These are phyloP conservation scores for Neurospora sp. DNA, from an alignment of 495 filamentous ascomycete genomes.

Conservation along the genomic window DNA sequence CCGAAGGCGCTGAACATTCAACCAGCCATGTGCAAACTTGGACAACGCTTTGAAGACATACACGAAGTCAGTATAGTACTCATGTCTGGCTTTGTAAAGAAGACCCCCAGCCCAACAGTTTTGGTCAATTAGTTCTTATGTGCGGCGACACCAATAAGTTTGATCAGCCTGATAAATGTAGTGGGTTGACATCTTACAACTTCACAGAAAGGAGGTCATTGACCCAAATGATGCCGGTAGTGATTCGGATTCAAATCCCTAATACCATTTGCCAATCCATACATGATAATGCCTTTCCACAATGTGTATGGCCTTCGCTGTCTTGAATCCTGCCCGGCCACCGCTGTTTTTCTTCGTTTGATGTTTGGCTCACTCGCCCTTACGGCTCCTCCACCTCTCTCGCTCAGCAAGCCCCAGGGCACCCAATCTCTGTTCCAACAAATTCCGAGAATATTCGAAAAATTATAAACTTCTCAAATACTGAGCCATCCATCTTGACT, in stretches of 20 bases:
- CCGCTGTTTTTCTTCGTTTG: neutral
- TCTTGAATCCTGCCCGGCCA: neutral
- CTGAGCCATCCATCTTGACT: neutral
- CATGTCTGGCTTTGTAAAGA: neutral
- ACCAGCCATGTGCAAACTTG: neutral
- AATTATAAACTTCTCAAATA: neutral
- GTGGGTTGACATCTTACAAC: neutral
- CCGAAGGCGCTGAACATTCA: neutral
- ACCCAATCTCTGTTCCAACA: neutral
- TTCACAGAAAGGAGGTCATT: neutral
- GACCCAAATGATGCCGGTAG: neutral
- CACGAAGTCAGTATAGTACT: neutral
- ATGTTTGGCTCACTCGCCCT: neutral
- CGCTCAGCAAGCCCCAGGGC: neutral
- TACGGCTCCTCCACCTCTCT: neutral
- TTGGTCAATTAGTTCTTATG: neutral
- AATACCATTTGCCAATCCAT: neutral
- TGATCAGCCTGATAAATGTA: neutral
- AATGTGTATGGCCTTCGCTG: neutral
- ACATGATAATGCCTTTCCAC: neutral
- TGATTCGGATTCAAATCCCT: neutral
- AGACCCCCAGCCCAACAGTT: too few species aligned
- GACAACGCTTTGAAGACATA: neutral
- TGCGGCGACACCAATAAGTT: neutral
- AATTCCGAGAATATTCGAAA: neutral